phyloP scores from a whole-genome alignment of 2,329 filamentous ascomycete species.

The Bipolaris gigantea region DNA sequence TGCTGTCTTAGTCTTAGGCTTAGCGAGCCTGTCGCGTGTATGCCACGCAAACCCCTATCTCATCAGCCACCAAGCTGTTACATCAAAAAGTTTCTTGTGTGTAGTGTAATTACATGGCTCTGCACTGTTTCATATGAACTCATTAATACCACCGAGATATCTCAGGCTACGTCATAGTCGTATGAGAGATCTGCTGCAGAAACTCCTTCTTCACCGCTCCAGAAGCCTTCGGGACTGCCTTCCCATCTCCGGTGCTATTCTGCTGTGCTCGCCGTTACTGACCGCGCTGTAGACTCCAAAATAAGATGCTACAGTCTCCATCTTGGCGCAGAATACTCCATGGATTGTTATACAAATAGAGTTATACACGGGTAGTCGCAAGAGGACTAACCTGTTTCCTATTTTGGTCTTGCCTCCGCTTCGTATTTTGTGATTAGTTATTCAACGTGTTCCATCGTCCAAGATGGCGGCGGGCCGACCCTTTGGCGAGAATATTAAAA shows the following conservation, averaged over 20 bases:
- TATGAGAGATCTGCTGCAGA: not conserved
- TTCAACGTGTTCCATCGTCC: no score
- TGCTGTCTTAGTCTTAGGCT: no score
- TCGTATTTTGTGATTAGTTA: no score
- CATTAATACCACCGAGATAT: not conserved
- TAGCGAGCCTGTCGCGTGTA: no score
- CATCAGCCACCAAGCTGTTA: no score
- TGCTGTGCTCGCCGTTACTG: not conserved
- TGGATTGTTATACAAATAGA: not conserved
- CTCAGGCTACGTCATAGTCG: not conserved
- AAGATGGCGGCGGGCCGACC: no score
- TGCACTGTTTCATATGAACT: not conserved
- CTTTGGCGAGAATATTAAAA: no score
- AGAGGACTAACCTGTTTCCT: no score
- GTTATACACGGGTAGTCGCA: no score
- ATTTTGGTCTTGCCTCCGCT: no score
- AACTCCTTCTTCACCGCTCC: not conserved
- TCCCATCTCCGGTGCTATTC: not conserved
- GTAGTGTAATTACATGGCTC: not conserved
- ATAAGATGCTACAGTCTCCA: no score
- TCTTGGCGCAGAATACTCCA: not conserved
- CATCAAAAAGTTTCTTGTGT: not conserved
- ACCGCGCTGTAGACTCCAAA: not conserved
- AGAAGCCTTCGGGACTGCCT: not conserved
- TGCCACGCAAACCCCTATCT: no score